phyloP scores from a whole-genome alignment of 805 yeast genomes.

The Metschnikowia proteae region DNA sequence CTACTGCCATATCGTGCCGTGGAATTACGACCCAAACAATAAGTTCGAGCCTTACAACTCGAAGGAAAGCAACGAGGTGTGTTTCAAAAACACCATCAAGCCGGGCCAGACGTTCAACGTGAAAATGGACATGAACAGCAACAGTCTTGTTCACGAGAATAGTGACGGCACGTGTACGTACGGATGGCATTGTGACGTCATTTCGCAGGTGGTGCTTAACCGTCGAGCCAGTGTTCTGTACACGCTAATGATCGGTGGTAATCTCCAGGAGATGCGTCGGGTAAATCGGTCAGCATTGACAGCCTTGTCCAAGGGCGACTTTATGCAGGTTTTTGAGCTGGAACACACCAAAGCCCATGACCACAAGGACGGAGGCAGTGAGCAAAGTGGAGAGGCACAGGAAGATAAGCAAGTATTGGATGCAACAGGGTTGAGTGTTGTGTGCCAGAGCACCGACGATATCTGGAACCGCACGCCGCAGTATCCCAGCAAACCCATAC shows the following conservation, averaged over 20 bases:
- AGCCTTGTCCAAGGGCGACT: slow-evolving; percentile 15
- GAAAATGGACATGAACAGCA: slow-evolving; percentile 46
- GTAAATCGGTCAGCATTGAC: slow-evolving; percentile 24
- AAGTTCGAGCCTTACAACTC: slow-evolving; percentile 23
- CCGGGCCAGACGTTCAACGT: slow-evolving; percentile 71
- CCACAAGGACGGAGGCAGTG: neutral
- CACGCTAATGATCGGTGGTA: slow-evolving; percentile 38
- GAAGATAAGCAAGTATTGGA: neutral
- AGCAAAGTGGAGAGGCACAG: neutral
- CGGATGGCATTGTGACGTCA: slow-evolving; percentile 37
- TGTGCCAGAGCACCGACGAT: slow-evolving; percentile 26
- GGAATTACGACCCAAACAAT: slow-evolving; percentile 26
- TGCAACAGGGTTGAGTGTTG: slow-evolving; percentile 19
- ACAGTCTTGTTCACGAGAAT: slow-evolving; percentile 27
- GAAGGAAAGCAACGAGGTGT: slow-evolving; percentile 27
- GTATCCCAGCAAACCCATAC: slow-evolving; percentile 30
- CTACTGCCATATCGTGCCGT: slow-evolving; percentile 44
- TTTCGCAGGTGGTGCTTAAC: slow-evolving; percentile 41
- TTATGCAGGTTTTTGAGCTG: slow-evolving; percentile 6
- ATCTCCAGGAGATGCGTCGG: slow-evolving; percentile 30
- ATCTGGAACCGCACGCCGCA: slow-evolving; percentile 29
- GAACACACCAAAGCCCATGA: slow-evolving; percentile 11
- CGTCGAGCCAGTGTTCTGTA: slow-evolving; percentile 27
- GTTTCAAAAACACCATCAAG: slow-evolving; percentile 44
- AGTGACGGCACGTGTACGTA: slow-evolving; percentile 19